These are phyloP conservation scores for Cucumis cinereus DNA, from an alignment of 306 rosid genomes.

Conservation along the genomic window DNA sequence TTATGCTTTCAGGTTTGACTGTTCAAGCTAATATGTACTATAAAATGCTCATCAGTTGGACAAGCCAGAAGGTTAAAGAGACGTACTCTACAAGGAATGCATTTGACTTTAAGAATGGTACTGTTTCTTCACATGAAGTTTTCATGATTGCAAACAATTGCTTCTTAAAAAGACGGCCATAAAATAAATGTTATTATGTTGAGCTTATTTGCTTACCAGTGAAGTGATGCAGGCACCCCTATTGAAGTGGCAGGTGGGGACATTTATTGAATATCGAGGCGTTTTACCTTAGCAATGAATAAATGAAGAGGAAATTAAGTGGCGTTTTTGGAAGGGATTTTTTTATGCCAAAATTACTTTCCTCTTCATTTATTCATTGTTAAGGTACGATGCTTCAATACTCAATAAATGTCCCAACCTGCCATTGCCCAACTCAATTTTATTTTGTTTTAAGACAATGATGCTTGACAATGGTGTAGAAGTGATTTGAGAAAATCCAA, in stretches of 20 bases:
- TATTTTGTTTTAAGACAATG: not conserved
- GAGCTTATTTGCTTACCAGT: not conserved
- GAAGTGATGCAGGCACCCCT: not conserved
- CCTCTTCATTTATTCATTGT: not conserved
- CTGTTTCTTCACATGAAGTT: not conserved
- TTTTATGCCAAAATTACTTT: not conserved
- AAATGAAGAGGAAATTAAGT: not conserved
- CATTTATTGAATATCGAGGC: not conserved
- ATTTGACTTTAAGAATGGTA: conserved; percentile 82
- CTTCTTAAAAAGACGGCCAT: not conserved
- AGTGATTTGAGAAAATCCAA: not conserved
- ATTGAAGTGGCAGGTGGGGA: not conserved
- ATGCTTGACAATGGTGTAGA: not conserved
- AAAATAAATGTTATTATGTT: not conserved
- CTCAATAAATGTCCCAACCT: not conserved
- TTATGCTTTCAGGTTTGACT: conserved; percentile 58
- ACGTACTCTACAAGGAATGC: conserved; percentile 58
- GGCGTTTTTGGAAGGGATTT: not conserved
- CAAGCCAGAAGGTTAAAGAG: conserved; percentile 90
- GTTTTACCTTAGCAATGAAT: not conserved
- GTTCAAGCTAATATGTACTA: conserved; percentile 82
- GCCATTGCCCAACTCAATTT: not conserved
- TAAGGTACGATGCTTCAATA: not conserved
- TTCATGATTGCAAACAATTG: not conserved
- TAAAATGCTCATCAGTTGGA: conserved; percentile 89